phyloP scores from a whole-genome alignment of 2,329 filamentous ascomycete species.

The Pezicula neosporulosa region DNA sequence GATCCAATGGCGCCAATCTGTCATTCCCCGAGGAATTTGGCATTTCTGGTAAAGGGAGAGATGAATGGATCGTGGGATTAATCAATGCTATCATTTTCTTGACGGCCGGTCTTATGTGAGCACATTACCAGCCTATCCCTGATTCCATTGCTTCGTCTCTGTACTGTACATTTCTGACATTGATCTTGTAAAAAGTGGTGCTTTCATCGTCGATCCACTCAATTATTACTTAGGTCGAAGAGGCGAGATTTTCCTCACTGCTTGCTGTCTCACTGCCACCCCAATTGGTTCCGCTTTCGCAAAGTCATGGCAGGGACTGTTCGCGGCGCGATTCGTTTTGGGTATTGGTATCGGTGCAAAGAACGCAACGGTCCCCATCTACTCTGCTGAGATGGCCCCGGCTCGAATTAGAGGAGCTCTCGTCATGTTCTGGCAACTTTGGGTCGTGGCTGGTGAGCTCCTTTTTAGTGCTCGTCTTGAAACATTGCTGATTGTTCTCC shows the following conservation, averaged over 20 bases:
- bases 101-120: constrained; percentile 39
- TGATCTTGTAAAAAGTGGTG: constrained; percentile 43
- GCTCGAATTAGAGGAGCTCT: constrained; percentile 54
- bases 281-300: constrained; percentile 55
- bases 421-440: constrained; percentile 82
- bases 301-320: constrained; percentile 54
- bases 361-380: constrained; percentile 44
- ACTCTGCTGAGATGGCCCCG: constrained; percentile 51
- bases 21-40: constrained; percentile 35
- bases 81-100: constrained; percentile 52
- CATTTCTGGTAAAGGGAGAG: constrained; percentile 23
- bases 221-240: constrained; percentile 62
- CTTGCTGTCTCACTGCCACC: constrained; percentile 77
- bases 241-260: constrained; percentile 71
- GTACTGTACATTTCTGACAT: constrained; percentile 32
- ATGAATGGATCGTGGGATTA: constrained; percentile 52
- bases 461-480: constrained; percentile 49
- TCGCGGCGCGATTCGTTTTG: constrained; percentile 48
- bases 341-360: constrained; percentile 58
- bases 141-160: constrained; percentile 41
- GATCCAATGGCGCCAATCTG: constrained; percentile 42
- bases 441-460: constrained; percentile 72
- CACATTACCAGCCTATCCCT: constrained; percentile 40
- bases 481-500: constrained; percentile 40
- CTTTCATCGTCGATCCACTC: constrained; percentile 63